Base-by-base conservation (phyloP, 192 early-diverging fungal genomes). In the Backusella circina region DNA sequence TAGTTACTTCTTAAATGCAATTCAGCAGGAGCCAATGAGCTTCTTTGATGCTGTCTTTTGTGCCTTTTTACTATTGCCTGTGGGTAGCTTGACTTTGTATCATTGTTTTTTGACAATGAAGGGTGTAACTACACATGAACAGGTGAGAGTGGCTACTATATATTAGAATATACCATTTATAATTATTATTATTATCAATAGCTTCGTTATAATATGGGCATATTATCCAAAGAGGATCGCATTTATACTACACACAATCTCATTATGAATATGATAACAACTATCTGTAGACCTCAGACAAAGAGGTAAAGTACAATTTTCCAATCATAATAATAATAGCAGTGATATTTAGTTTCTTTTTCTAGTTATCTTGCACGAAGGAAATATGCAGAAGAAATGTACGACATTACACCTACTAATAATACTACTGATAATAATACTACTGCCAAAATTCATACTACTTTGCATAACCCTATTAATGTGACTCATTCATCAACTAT, bases 121-220 rank as follows among this genome's bases (percentile, higher is more conserved):
- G 36, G 94, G 94, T 70, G 78, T 94, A 32, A 96, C 95, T 16
- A 97, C 96, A 0, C 94, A 96, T 77, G 96, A 97, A 79, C 89
- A 95, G 70, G 84, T 94, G 47, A 77, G 75, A 21, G 7, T 38
- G n/a, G n/a, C 44, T 44, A 44, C 15, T 44, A 15, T 44, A 3
- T 21, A 21, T 28, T 2, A 61, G 8, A 13, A 28, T 13, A 57
- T 21, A 21, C 4, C 8, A 38, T 38, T 8, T 18, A 41, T 16
- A 18, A 18, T 31, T 41, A 39, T 30, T 16, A 30, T 30, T 47
- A 26, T 30, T 54, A 21, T 10, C 1, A 54, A 54, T 61, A 72
- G 71, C 21, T 72, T 10, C 39, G 47, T 35, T 26, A 33, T 7
- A 21, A 30, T 16, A 82, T 71, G 79, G 74, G 78, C 82, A 39